Conservation (phyloP, 176 grass and related monocot genomes). For the Musa schizocarpa region DNA sequence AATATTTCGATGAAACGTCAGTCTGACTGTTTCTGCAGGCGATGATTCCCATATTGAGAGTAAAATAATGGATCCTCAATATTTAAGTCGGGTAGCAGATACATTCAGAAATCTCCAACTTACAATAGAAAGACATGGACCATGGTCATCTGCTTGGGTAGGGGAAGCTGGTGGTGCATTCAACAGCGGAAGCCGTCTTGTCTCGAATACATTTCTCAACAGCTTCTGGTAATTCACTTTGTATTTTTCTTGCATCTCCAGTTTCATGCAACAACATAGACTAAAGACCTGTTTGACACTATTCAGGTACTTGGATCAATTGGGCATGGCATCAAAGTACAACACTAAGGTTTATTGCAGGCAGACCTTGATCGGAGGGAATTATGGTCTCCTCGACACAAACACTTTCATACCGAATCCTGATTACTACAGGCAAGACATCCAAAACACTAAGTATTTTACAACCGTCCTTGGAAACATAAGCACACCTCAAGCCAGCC, state of each 20-base stretch:
- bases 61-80: conserved; percentile 56
- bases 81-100: conserved; percentile 40
- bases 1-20: neutral
- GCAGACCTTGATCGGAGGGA: conserved; percentile 64
- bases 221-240: conserved; percentile 46
- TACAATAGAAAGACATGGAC: conserved; percentile 58
- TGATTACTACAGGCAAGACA: conserved; percentile 68
- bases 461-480: neutral
- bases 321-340: conserved; percentile 68
- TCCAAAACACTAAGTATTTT: neutral
- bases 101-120: conserved; percentile 58
- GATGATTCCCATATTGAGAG: conserved; percentile 44
- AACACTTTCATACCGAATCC: conserved; percentile 62
- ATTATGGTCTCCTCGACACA: conserved; percentile 63
- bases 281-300: neutral
- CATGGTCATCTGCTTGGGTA: conserved; percentile 64
- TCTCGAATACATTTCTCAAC: conserved; percentile 64
- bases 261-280: neutral
- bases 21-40: conserved; percentile 25
- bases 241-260: neutral
- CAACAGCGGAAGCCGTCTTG: conserved; percentile 47
- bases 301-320: conserved; percentile 67
- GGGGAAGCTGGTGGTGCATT: conserved; percentile 68
- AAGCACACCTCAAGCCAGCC: neutral
- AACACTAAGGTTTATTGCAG: conserved; percentile 70